A percentile compares a stretch with the other conserved stretches of the same genome.
Conservation (phyloP, 2,329 filamentous ascomycete species). For the Exophiala viscosa region DNA sequence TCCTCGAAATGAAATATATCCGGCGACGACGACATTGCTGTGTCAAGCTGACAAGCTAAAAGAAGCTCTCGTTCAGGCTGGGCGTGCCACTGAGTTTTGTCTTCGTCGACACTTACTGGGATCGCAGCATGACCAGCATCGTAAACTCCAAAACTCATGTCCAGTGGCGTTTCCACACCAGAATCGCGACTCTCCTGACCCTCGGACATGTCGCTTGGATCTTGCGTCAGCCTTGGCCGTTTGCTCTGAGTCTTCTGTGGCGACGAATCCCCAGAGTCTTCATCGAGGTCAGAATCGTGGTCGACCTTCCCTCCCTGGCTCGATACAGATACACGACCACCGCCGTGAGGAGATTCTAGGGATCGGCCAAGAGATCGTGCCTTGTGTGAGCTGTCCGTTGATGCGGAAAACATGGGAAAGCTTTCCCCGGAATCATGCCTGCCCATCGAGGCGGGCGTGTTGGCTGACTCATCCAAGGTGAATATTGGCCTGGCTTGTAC, state of each 20-base stretch:
- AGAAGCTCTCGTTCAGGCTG: not conserved
- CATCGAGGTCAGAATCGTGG: conserved; percentile 10
- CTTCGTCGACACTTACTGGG: not conserved
- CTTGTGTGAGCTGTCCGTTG: conserved; percentile 54
- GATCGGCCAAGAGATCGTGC: conserved; percentile 53
- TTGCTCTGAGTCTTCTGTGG: not conserved
- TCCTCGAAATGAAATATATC: conserved; percentile 23
- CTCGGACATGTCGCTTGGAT: not conserved
- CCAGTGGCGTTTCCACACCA: conserved; percentile 9
- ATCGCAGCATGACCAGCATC: not conserved
- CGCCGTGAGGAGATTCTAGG: conserved; percentile 32
- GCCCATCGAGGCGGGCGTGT: conserved; percentile 33
- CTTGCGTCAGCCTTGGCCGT: not conserved
- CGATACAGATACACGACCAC: not conserved
- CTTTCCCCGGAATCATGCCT: conserved; percentile 60
- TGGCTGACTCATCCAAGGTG: conserved; percentile 43
- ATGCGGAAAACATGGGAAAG: conserved; percentile 62
- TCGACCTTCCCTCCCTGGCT: not conserved
- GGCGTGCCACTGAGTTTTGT: conserved; percentile 6
- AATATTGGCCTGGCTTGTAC: conserved; percentile 49
- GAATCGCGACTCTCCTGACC: conserved; percentile 1
- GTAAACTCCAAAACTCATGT: conserved; percentile 16
- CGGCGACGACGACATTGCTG: conserved; percentile 16
- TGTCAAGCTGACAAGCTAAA: conserved; percentile 10
- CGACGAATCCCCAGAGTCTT: conserved; percentile 13